Conservation (phyloP, 163 green algal genomes). For the Scenedesmus sp. region DNA sequence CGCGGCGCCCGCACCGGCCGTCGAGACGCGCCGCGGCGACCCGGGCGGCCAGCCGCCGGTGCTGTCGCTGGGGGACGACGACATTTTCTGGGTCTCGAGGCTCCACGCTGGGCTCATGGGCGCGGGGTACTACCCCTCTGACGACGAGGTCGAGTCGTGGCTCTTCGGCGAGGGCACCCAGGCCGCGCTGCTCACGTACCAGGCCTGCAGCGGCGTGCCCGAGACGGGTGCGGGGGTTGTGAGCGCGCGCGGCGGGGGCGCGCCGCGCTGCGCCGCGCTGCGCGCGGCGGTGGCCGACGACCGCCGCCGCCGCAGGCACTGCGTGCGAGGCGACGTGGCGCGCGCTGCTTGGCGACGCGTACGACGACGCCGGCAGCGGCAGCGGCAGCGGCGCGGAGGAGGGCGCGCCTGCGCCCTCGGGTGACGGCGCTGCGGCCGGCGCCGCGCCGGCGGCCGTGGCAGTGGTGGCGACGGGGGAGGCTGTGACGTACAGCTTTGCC, state of each 20-base stretch:
- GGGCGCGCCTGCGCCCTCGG: neutral
- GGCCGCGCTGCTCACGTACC: constrained; percentile 77
- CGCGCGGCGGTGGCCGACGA: neutral
- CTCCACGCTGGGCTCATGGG: constrained; percentile 70
- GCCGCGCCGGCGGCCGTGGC: neutral
- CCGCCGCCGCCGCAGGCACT: constrained; percentile 39
- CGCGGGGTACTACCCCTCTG: constrained; percentile 71
- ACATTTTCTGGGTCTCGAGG: constrained; percentile 84
- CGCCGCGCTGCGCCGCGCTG: neutral
- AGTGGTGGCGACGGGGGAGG: neutral
- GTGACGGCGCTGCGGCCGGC: too few relatives aligned
- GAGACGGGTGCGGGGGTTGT: constrained; percentile 60
- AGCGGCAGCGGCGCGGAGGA: constrained; percentile 14
- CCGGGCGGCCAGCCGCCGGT: constrained; percentile 58
- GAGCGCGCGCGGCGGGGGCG: neutral
- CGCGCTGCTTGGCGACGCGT: constrained; percentile 53
- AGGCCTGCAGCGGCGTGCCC: constrained; percentile 66
- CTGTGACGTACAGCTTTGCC: neutral
- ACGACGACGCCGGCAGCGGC: neutral
- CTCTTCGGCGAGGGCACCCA: constrained; percentile 77
- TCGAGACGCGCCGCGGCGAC: constrained; percentile 40
- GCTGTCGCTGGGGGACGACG: constrained; percentile 71
- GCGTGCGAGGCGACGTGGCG: constrained; percentile 67
- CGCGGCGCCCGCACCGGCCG: neutral
- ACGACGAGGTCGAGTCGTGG: constrained; percentile 85